phyloP scores from a whole-genome alignment of 2,329 filamentous ascomycete species.

The Alternaria rosae region DNA sequence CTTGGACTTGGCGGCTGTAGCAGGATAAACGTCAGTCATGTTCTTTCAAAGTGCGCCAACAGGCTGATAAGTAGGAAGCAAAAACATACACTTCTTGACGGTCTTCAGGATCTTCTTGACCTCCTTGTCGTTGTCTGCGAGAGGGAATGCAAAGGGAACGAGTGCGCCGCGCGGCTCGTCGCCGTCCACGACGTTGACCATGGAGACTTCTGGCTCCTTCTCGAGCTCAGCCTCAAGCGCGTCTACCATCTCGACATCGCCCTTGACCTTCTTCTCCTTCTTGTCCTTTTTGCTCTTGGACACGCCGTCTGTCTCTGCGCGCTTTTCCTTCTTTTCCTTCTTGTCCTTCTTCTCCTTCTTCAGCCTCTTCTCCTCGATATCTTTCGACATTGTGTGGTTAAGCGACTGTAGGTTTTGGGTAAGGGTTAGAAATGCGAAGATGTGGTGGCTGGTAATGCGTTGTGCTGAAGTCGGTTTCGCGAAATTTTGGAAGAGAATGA shows the following conservation, averaged over 20 bases:
- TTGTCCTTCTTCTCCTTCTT: slow-evolving; percentile 64
- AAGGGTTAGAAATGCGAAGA: neutral
- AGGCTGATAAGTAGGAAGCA: neutral
- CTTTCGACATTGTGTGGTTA: slow-evolving; percentile 45
- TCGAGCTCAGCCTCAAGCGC: slow-evolving; percentile 65
- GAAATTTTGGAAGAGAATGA: slow-evolving; percentile 19
- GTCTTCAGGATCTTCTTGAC: slow-evolving; percentile 71
- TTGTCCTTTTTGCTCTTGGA: slow-evolving; percentile 63
- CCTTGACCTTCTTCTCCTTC: slow-evolving; percentile 74
- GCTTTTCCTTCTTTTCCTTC: slow-evolving; percentile 74
- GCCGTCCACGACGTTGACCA: slow-evolving; percentile 51
- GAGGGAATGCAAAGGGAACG: slow-evolving; percentile 82
- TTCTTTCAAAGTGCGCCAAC: slow-evolving; percentile 12
- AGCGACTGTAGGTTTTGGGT: slow-evolving; percentile 7
- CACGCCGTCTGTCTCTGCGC: slow-evolving; percentile 49
- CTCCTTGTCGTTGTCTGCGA: slow-evolving; percentile 77
- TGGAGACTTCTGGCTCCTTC: slow-evolving; percentile 65
- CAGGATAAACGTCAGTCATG: neutral
- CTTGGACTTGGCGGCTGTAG: slow-evolving; percentile 88
- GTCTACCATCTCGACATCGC: slow-evolving; percentile 61
- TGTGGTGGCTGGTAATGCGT: slow-evolving; percentile 14
- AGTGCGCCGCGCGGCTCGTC: slow-evolving; percentile 62
- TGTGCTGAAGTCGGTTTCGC: slow-evolving; percentile 16
- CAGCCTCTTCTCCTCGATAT: slow-evolving; percentile 48
- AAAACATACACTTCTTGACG: slow-evolving; percentile 65